Evolutionary conservation across 805 yeast species (phyloP).

Genomic region (Ogataea saltuana): DNA sequence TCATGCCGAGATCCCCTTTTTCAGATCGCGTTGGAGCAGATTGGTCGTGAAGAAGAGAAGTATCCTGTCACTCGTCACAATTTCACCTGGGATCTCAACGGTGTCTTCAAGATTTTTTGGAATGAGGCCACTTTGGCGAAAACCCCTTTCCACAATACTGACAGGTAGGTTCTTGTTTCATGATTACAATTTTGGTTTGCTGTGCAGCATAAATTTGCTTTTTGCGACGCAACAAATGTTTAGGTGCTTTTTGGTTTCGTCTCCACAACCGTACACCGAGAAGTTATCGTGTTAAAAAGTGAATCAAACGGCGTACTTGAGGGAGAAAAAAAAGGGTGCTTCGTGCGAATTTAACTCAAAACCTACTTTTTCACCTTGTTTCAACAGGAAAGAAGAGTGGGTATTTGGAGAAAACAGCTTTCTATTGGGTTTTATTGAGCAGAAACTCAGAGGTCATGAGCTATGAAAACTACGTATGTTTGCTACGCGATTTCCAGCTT

Average conservation of each 20-base stretch:
- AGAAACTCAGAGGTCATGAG: constrained; percentile 13
- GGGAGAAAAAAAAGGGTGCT: constrained; percentile 15
- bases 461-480: constrained; percentile 24
- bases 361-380: constrained; percentile 9
- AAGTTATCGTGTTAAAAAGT: constrained; percentile 20
- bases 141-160: no score
- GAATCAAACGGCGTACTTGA: constrained; percentile 14
- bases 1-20: no score
- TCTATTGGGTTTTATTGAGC: background rate
- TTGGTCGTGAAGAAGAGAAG: no score
- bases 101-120: no score
- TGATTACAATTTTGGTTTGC: no score
- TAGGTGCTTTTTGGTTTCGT: background rate
- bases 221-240: background rate
- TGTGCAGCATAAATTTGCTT: background rate
- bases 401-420: background rate
- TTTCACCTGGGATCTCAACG: no score
- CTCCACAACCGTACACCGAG: constrained; percentile 3
- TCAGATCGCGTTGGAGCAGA: no score
- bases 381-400: background rate
- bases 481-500: no score
- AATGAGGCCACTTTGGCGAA: no score
- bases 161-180: no score
- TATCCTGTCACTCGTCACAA: no score
- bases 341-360: background rate